phyloP scores from a whole-genome alignment of 169 alveolate species.

The Plasmodium falciparum region DNA sequence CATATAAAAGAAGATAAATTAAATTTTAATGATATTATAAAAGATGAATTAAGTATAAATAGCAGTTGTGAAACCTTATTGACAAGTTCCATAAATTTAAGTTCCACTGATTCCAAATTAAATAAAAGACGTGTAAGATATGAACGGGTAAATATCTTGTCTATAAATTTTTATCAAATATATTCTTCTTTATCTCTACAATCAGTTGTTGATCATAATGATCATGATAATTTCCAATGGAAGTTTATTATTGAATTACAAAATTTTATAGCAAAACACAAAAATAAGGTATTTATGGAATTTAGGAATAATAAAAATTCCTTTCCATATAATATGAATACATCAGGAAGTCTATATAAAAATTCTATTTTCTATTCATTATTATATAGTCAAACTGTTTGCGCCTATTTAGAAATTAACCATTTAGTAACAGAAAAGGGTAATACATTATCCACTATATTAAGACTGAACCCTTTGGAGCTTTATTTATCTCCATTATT shows the following conservation, averaged over 20 bases:
- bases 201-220: slow-evolving; percentile 81
- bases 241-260: slow-evolving; percentile 77
- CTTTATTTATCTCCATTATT: slow-evolving; percentile 67
- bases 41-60: slow-evolving; percentile 6
- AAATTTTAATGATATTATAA: neutral
- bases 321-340: slow-evolving; percentile 25
- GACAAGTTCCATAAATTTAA: slow-evolving; percentile 15
- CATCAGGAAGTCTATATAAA: slow-evolving; percentile 26
- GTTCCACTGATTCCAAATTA: neutral
- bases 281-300: slow-evolving; percentile 70
- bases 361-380: slow-evolving; percentile 66
- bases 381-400: slow-evolving; percentile 68
- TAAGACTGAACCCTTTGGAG: slow-evolving; percentile 61
- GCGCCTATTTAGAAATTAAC: slow-evolving; percentile 75
- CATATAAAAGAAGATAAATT: neutral
- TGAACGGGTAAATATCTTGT: slow-evolving; percentile 73
- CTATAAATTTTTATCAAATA: slow-evolving; percentile 79
- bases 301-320: slow-evolving; percentile 49
- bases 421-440: slow-evolving; percentile 76
- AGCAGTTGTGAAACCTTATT: slow-evolving; percentile 15
- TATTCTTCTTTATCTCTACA: slow-evolving; percentile 78
- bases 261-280: slow-evolving; percentile 78
- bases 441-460: slow-evolving; percentile 61
- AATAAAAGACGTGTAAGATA: slow-evolving; percentile 6
- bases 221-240: slow-evolving; percentile 82